Percentiles rank a stretch among this genome's conserved stretches.
Evolutionary conservation across 2,329 filamentous ascomycete species (phyloP).

Genomic region (Alternaria consortialis): DNA sequence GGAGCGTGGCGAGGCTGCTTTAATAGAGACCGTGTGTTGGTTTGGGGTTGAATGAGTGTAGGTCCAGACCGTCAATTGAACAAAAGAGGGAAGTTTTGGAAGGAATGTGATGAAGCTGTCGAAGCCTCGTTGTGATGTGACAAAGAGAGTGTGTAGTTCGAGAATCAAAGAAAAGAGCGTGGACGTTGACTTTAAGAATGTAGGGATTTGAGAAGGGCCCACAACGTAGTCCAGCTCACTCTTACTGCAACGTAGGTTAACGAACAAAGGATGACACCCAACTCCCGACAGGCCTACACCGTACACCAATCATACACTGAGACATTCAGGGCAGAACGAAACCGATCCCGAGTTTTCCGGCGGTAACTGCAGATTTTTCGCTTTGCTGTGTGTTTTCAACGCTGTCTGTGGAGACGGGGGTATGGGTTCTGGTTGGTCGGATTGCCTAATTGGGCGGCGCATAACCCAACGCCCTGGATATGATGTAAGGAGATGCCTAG

Average conservation of each 20-base stretch:
- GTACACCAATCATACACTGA: conserved; percentile 8
- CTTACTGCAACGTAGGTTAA: neutral
- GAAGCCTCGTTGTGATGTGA: conserved; percentile 12
- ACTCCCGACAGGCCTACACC: neutral
- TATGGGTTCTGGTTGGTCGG: conserved; percentile 12
- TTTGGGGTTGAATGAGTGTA: conserved; percentile 8
- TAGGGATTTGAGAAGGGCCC: neutral
- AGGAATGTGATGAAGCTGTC: conserved; percentile 17
- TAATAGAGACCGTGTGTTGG: neutral
- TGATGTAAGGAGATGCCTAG: conserved; percentile 6
- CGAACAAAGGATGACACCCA: neutral
- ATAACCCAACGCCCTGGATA: conserved; percentile 4
- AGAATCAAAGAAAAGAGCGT: neutral
- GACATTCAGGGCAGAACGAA: conserved; percentile 13
- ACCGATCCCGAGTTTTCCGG: neutral
- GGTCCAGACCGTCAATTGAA: conserved; percentile 9
- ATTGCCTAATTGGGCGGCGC: conserved; percentile 9
- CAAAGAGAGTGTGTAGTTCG: conserved; percentile 6
- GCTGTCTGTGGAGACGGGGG: neutral
- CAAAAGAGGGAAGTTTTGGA: conserved; percentile 6
- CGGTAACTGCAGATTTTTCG: conserved; percentile 12
- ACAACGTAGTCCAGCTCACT: neutral
- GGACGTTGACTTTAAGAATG: neutral
- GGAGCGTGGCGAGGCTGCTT: conserved; percentile 1
- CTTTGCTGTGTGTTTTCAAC: conserved; percentile 4